Conservation (phyloP, 352 stramenopile species). For the Globisporangium iwayamae region DNA sequence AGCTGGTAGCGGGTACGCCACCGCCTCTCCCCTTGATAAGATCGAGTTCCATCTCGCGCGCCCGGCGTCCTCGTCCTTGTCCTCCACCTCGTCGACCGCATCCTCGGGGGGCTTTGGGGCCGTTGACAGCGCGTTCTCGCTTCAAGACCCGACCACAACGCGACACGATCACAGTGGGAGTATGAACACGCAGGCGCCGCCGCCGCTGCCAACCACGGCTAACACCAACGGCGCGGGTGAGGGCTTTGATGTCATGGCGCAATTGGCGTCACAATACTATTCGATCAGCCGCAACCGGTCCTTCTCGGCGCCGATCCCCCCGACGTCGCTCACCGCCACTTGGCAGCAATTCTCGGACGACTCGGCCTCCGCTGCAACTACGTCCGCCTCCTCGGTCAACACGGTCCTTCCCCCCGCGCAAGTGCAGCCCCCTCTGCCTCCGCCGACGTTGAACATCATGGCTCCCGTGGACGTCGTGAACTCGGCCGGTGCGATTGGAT, state of each 20-base stretch:
- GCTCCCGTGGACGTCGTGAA: slow-evolving; percentile 28
- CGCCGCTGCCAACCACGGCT: not conserved
- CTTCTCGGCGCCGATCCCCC: slow-evolving; percentile 65
- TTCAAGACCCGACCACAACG: slow-evolving; percentile 7
- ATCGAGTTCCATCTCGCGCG: slow-evolving; percentile 23
- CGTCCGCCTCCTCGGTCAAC: slow-evolving; percentile 16
- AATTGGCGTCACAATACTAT: slow-evolving; percentile 82
- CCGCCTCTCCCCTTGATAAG: slow-evolving; percentile 24
- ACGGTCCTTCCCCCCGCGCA: slow-evolving; percentile 17
- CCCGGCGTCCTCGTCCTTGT: slow-evolving; percentile 17
- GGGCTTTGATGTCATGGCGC: slow-evolving; percentile 80
- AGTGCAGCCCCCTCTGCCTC: slow-evolving; percentile 30
- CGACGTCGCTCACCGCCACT: slow-evolving; percentile 44
- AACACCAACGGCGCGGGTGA: slow-evolving; percentile 9
- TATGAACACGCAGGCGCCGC: slow-evolving; percentile 7
- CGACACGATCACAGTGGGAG: slow-evolving; percentile 10
- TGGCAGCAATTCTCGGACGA: slow-evolving; percentile 65
- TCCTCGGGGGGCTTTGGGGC: slow-evolving; percentile 14
- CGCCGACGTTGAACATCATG: slow-evolving; percentile 49
- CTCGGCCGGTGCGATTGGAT: slow-evolving; percentile 53
- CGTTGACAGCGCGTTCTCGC: slow-evolving; percentile 20
- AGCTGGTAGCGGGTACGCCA: slow-evolving; percentile 15
- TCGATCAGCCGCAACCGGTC: slow-evolving; percentile 64
- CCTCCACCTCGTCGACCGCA: slow-evolving; percentile 16
- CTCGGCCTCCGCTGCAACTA: slow-evolving; percentile 20